Evolutionary conservation across 2,329 filamentous ascomycete genomes (phyloP).

Genomic region (Botrytis aclada): DNA sequence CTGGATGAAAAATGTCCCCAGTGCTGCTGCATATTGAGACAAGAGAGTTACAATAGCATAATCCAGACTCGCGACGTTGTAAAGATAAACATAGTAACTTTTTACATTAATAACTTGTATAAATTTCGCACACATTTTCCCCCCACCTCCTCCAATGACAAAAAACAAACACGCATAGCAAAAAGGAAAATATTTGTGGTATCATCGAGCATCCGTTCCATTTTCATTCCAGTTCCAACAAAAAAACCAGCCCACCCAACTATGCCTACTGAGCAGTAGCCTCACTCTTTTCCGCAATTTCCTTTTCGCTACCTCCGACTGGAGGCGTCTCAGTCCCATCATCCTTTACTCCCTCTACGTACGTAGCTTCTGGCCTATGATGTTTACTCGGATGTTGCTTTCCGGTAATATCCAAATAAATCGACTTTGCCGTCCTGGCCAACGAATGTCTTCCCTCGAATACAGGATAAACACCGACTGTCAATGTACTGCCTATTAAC

Average conservation of each 20-base stretch:
- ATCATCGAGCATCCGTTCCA: not conserved
- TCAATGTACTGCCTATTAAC: slow-evolving; percentile 70
- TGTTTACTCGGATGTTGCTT: slow-evolving; percentile 34
- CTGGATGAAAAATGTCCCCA: not conserved
- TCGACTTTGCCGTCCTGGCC: slow-evolving; percentile 55
- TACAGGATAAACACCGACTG: slow-evolving; percentile 77
- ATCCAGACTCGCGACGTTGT: not conserved
- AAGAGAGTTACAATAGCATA: not conserved
- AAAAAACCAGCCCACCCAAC: not conserved
- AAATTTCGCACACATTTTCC: not conserved
- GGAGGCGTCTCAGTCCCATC: slow-evolving; percentile 27
- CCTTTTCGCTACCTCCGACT: slow-evolving; percentile 25
- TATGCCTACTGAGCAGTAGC: not conserved
- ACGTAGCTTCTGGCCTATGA: slow-evolving; percentile 32
- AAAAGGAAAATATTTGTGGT: not conserved
- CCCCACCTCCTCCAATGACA: no score
- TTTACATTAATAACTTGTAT: not conserved
- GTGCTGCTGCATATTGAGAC: not conserved
- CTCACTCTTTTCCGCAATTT: slow-evolving; percentile 18
- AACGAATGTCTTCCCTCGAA: slow-evolving; percentile 74
- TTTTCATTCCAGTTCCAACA: not conserved
- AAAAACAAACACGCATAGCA: not conserved
- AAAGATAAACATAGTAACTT: not conserved
- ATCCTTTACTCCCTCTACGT: slow-evolving; percentile 32
- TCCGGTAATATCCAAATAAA: slow-evolving; percentile 58